Evolutionary conservation across 495 filamentous ascomycete species (phyloP).

Genomic region (Aspergillus carlsbadensis): DNA sequence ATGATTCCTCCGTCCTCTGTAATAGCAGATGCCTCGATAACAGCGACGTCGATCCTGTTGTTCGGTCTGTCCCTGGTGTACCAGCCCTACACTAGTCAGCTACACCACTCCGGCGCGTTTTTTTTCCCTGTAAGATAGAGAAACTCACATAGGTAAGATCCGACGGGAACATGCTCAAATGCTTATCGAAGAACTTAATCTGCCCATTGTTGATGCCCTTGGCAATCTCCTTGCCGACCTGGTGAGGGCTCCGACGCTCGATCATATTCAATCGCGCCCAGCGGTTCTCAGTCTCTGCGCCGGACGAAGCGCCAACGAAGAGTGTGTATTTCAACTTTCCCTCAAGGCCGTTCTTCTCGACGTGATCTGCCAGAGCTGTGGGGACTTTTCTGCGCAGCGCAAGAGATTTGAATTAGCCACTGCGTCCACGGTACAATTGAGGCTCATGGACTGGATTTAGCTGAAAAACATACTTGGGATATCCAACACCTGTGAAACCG

Average conservation of each 20-base stretch:
- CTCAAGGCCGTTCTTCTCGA: slow-evolving; percentile 84
- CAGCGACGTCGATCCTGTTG: slow-evolving; percentile 76
- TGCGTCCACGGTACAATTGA: too few species aligned
- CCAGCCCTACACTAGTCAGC: slow-evolving; percentile 55
- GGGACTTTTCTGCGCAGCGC: slow-evolving; percentile 66
- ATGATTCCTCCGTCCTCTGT: slow-evolving; percentile 93
- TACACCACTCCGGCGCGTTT: too few species aligned
- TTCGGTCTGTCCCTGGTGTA: slow-evolving; percentile 75
- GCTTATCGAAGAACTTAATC: slow-evolving; percentile 91
- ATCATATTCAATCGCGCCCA: slow-evolving; percentile 90
- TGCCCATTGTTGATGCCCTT: slow-evolving; percentile 88
- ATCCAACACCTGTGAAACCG: slow-evolving; percentile 89
- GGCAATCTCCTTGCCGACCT: slow-evolving; percentile 87
- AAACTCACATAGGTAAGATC: slow-evolving; percentile 75
- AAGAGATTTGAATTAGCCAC: slow-evolving; percentile 9
- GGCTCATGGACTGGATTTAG: neutral
- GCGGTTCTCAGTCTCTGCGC: slow-evolving; percentile 87
- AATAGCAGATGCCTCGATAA: slow-evolving; percentile 86
- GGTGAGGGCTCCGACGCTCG: slow-evolving; percentile 78
- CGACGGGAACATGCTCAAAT: slow-evolving; percentile 88
- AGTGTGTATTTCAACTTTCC: slow-evolving; percentile 81
- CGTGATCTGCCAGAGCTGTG: slow-evolving; percentile 80
- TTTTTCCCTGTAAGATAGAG: neutral
- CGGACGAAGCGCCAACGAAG: slow-evolving; percentile 86
- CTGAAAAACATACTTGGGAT: slow-evolving; percentile 71